phyloP scores from a whole-genome alignment of 1,284 basidiomycete genomes.

The Heterobasidion irregulare region DNA sequence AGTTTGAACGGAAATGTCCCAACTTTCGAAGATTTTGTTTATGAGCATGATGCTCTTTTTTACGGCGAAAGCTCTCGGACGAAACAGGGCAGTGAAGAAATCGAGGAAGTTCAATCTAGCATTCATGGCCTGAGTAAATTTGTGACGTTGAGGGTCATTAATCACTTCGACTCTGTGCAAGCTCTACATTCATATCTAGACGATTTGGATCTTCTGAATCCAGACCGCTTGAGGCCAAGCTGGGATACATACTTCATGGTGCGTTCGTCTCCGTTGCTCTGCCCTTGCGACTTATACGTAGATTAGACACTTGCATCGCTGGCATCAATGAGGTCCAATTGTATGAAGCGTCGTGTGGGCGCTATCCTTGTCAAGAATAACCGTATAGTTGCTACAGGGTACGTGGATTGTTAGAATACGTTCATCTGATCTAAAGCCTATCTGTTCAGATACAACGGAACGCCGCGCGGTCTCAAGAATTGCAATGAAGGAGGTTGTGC shows the following conservation, averaged over 20 bases:
- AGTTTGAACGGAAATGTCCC: conserved; percentile 12
- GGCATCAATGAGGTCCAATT: conserved; percentile 85
- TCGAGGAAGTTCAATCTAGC: not conserved
- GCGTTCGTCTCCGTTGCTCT: conserved; percentile 12
- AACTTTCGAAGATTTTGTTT: conserved; percentile 46
- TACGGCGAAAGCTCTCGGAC: conserved; percentile 15
- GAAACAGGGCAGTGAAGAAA: not conserved
- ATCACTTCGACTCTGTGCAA: conserved; percentile 52
- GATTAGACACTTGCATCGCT: conserved; percentile 76
- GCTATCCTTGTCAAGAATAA: conserved; percentile 85
- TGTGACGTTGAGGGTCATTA: conserved; percentile 63
- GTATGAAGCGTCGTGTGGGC: conserved; percentile 96
- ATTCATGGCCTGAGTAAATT: conserved; percentile 38
- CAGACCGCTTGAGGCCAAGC: conserved; percentile 71
- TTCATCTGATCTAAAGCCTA: not conserved
- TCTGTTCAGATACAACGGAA: conserved; percentile 84
- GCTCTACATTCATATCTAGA: conserved; percentile 62
- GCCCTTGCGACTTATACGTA: conserved; percentile 1
- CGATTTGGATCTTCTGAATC: conserved; percentile 58
- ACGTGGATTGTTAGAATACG: conserved; percentile 12
- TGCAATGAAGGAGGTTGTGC: conserved; percentile 87
- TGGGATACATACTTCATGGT: conserved; percentile 99
- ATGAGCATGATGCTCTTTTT: conserved; percentile 20
- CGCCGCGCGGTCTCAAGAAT: conserved; percentile 82
- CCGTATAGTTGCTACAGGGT: conserved; percentile 90